Evolutionary conservation across 1,284 basidiomycete genomes (phyloP).

Genomic region (Cutaneotrichosporon sp.): DNA sequence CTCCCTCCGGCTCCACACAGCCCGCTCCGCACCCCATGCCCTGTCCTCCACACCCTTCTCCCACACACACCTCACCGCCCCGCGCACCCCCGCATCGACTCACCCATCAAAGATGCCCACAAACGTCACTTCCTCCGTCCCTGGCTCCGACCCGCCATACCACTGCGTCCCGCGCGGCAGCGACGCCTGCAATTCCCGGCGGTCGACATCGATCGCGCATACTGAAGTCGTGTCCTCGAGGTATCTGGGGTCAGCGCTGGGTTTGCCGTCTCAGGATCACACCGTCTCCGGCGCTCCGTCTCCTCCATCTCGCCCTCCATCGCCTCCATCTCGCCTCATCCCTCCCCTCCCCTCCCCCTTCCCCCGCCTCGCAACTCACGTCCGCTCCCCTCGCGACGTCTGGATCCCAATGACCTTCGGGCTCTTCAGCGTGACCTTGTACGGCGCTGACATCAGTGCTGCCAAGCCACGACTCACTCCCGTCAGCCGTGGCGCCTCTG

Average conservation of each 20-base stretch:
- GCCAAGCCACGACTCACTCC: conserved; percentile 19
- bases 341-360: too few relatives aligned
- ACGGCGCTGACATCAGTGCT: conserved; percentile 23
- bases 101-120: conserved; percentile 89
- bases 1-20: not conserved
- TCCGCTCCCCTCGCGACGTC: conserved; percentile 72
- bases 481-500: conserved; percentile 34
- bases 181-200: conserved; percentile 67
- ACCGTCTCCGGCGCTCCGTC: too few relatives aligned
- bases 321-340: too few relatives aligned
- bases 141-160: conserved; percentile 62
- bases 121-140: conserved; percentile 72
- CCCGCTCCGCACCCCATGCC: too few relatives aligned
- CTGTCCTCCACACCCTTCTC: too few relatives aligned
- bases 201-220: conserved; percentile 69
- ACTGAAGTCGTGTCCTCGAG: conserved; percentile 84
- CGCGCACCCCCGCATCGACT: too few relatives aligned
- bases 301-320: conserved; percentile 15
- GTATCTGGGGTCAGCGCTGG: conserved; percentile 53
- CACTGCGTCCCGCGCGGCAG: conserved; percentile 67
- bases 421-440: conserved; percentile 47
- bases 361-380: too few relatives aligned
- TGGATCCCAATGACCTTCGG: conserved; percentile 66
- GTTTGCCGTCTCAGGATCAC: too few relatives aligned
- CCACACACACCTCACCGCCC: too few relatives aligned